phyloP scores from a whole-genome alignment of 2,329 filamentous ascomycete species.

The Beauveria pseudobassiana region DNA sequence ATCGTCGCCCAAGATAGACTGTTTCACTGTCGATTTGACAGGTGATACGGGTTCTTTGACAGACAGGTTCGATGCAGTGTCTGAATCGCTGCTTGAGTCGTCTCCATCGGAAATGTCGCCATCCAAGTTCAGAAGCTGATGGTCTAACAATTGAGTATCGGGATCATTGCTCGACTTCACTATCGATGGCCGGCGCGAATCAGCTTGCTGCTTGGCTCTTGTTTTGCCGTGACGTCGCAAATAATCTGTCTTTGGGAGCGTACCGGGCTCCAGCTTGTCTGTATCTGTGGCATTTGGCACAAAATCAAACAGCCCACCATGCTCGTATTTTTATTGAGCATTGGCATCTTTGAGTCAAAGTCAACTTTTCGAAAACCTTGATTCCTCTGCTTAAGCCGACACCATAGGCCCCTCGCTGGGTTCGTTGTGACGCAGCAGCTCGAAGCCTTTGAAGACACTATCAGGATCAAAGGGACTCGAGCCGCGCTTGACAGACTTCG shows the following conservation, averaged over 20 bases:
- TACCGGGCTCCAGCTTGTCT: conserved; percentile 22
- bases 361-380: conserved; percentile 46
- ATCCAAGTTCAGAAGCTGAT: conserved; percentile 4
- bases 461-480: conserved; percentile 51
- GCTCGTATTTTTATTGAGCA: conserved; percentile 51
- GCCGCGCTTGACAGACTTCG: conserved; percentile 38
- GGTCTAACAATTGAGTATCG: background rate
- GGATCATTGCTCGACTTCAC: background rate
- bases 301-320: conserved; percentile 47
- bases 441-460: conserved; percentile 52
- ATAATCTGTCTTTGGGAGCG: conserved; percentile 40
- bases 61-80: conserved; percentile 46
- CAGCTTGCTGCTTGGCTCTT: conserved; percentile 27
- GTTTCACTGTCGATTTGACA: conserved; percentile 39
- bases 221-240: conserved; percentile 39
- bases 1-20: conserved; percentile 35
- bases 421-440: conserved; percentile 32
- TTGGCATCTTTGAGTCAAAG: conserved; percentile 44
- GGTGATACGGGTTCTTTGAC: conserved; percentile 43
- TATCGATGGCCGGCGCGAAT: conserved; percentile 8
- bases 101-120: conserved; percentile 20
- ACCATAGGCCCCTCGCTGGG: conserved; percentile 16
- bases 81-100: conserved; percentile 45
- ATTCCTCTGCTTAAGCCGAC: conserved; percentile 26
- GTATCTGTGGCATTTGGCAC: conserved; percentile 6